Conservation (phyloP, 257 asterid genomes). For the Salvia hispanica region DNA sequence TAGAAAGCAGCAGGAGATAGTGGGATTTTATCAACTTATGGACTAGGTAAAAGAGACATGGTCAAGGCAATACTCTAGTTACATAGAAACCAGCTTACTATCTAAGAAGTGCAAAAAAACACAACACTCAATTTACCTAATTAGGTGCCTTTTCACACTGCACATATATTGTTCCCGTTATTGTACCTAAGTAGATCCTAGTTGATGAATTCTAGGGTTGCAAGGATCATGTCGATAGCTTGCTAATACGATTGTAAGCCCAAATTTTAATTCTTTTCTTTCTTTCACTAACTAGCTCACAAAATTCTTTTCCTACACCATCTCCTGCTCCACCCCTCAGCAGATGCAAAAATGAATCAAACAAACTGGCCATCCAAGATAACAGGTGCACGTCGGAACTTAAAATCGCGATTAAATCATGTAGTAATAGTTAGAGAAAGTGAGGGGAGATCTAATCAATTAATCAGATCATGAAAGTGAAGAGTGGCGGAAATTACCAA, state of each 20-base stretch:
- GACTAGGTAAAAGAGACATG: not conserved
- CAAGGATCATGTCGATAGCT: not conserved
- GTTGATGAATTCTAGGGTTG: not conserved
- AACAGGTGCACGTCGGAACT: slow-evolving; percentile 16
- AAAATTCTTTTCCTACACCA: too few relatives aligned
- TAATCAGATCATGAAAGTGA: slow-evolving; percentile 15
- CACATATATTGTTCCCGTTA: slow-evolving; percentile 3
- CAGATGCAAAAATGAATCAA: slow-evolving; percentile 21
- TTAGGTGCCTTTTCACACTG: slow-evolving; percentile 19
- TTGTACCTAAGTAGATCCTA: slow-evolving; percentile 11
- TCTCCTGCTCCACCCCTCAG: too few relatives aligned
- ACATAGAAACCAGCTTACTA: slow-evolving; percentile 9
- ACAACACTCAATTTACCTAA: not conserved
- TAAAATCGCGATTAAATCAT: slow-evolving; percentile 19
- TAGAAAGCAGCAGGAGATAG: slow-evolving; percentile 10
- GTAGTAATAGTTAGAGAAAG: not conserved
- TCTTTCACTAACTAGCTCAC: slow-evolving; percentile 3
- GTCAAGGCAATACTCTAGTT: slow-evolving; percentile 7
- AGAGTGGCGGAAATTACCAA: slow-evolving; percentile 15
- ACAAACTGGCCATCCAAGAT: slow-evolving; percentile 14
- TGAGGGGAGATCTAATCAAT: slow-evolving; percentile 27
- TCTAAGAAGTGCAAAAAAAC: slow-evolving; percentile 11
- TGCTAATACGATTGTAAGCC: not conserved
- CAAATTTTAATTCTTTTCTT: not conserved
- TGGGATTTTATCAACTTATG: not conserved